phyloP scores from a whole-genome alignment of 208 protist genomes.

The Trichomonas gallinae region DNA sequence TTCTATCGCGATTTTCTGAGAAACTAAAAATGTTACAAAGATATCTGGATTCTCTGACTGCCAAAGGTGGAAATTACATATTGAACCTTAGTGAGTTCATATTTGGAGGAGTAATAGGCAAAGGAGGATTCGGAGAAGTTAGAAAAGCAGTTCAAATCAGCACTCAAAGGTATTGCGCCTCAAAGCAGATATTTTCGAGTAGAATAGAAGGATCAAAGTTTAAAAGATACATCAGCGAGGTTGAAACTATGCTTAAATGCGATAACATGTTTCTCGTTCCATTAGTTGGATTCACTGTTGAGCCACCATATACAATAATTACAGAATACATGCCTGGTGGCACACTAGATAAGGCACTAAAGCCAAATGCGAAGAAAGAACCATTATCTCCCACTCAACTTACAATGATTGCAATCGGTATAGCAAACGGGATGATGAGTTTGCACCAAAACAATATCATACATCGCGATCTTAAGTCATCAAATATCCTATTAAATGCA shows the following conservation, averaged over 20 bases:
- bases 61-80: neutral
- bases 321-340: neutral
- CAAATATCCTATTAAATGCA: neutral
- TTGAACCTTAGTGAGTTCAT: neutral
- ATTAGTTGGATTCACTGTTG: neutral
- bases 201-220: neutral
- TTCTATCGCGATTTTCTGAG: too few species aligned
- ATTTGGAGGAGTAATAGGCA: neutral
- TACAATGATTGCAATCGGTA: neutral
- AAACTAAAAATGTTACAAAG: neutral
- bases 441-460: neutral
- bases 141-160: neutral
- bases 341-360: neutral
- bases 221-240: neutral
- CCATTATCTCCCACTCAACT: neutral
- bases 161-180: neutral
- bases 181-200: neutral
- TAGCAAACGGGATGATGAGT: neutral
- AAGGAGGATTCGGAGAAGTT: neutral
- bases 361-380: too few species aligned
- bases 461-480: neutral
- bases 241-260: neutral
- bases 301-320: neutral
- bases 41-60: neutral
- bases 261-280: neutral